Base-by-base conservation (phyloP, 1,139 yeast species). In the Zygoascus hellenicus region DNA sequence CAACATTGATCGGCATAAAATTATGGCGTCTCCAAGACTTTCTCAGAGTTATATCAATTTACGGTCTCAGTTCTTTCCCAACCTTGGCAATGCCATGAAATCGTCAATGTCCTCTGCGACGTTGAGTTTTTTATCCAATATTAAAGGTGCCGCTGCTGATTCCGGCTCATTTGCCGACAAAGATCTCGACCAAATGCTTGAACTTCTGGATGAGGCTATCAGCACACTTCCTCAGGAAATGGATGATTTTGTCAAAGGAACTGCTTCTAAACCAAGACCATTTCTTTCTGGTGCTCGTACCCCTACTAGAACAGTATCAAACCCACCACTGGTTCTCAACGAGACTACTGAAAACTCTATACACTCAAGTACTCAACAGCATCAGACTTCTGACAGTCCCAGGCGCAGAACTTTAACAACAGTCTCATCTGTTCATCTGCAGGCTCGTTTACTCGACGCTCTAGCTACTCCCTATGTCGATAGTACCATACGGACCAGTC, bases 221-320 rank as follows among this genome's bases (percentile, higher is more conserved):
- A 36, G 35, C 38, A 35, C 34, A 11, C 14, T 35, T 19, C 39
- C 41, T 5, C 34, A 36, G 11, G 35, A 38, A 15, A 30, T 37
- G 31, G 37, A 37, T 10, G 28, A 37, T 7, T 14, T 19, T n/a
- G 22, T 26, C 30, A 41, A 37, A 13, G 17, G 37, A 7, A 19
- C 41, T 5, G 17, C 33, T 9, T 40, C 43, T 11, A 41, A 11
- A 6, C 33, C 43, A 9, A 13, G 36, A 9, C 14, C 16, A 6
- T 35, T 31, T 16, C 14, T 19, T 7, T 15, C 43, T 16, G 33
- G 38, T 15, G 13, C 36, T 9, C 15, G 11, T 16, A 19, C 35
- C 2, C 29, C 38, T 83, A 43, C 86, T 31, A 44, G 57, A 51
- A 39, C 55, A 56, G 65, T 63, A 2, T 56, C 66, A 1, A 62